Conservation (phyloP, 495 filamentous ascomycete genomes). For the Penicillium ochrochloron region DNA sequence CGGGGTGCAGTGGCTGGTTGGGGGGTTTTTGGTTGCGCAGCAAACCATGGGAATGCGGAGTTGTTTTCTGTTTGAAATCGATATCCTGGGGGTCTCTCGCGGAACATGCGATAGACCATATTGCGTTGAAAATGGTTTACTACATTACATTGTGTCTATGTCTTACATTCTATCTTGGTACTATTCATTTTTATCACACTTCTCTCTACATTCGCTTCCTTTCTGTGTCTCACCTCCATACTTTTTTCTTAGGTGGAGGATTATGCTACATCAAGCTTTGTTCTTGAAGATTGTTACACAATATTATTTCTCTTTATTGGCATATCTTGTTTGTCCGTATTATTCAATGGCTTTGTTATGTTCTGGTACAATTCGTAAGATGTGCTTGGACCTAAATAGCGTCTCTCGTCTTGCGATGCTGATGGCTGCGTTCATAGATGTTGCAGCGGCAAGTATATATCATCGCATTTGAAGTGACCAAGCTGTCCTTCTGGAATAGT, state of each 20-base stretch:
- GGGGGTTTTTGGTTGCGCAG: slow-evolving; percentile 40
- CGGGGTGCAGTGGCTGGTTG: slow-evolving; percentile 36
- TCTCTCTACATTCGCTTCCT: slow-evolving; percentile 18
- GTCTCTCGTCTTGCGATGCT: too few relatives aligned
- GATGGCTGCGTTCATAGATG: too few relatives aligned
- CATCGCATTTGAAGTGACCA: neutral
- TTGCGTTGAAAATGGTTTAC: slow-evolving; percentile 38
- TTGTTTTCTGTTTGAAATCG: slow-evolving; percentile 42
- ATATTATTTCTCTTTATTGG: slow-evolving; percentile 26
- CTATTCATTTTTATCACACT: slow-evolving; percentile 21
- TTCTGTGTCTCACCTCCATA: neutral
- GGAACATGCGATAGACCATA: slow-evolving; percentile 43
- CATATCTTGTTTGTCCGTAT: slow-evolving; percentile 38
- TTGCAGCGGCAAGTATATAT: neutral
- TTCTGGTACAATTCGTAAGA: neutral
- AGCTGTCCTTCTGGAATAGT: neutral
- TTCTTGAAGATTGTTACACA: neutral
- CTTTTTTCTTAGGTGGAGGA: neutral
- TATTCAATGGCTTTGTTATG: slow-evolving; percentile 18
- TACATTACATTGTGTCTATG: slow-evolving; percentile 21
- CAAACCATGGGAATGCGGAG: slow-evolving; percentile 53
- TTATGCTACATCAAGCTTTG: neutral
- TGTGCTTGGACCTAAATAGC: too few relatives aligned
- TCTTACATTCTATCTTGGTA: slow-evolving; percentile 19
- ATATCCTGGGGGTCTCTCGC: slow-evolving; percentile 47